Conservation (phyloP, 176 grass and related monocot genomes). For the Puya raimondii region DNA sequence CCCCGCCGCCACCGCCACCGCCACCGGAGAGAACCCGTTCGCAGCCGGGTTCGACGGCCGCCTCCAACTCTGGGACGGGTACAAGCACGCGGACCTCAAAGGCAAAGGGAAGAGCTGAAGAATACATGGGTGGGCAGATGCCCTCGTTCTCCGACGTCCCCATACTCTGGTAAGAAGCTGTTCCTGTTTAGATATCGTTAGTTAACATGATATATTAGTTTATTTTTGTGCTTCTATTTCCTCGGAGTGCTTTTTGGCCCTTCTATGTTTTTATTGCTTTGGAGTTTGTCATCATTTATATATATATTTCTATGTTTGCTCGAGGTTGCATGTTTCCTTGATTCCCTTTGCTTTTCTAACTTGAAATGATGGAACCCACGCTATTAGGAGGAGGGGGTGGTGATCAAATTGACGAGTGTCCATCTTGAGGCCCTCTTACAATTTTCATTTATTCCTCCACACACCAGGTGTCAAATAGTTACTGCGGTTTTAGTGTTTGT, state of each 20-base stretch:
- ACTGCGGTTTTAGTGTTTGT: no score
- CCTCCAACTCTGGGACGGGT: conserved; percentile 23
- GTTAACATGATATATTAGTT: neutral
- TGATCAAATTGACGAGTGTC: no score
- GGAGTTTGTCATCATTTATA: no score
- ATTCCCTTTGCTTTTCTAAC: no score
- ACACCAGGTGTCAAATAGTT: no score
- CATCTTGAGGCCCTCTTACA: no score
- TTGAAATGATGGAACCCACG: no score
- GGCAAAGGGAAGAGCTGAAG: conserved; percentile 19
- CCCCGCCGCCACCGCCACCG: neutral
- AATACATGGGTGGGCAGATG: neutral
- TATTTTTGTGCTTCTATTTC: neutral
- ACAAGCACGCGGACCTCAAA: conserved; percentile 19
- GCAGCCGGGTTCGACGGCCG: conserved; percentile 15
- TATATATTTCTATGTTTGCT: no score
- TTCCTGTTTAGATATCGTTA: neutral
- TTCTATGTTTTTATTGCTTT: no score
- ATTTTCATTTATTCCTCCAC: no score
- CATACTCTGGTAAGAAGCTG: neutral
- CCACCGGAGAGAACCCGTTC: conserved; percentile 8
- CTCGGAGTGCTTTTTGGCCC: neutral
- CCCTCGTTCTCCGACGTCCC: neutral
- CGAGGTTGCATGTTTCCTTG: no score
- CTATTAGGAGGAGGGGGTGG: no score